Base-by-base conservation (phyloP, 345 rosid genomes). In the Salix brachista region DNA sequence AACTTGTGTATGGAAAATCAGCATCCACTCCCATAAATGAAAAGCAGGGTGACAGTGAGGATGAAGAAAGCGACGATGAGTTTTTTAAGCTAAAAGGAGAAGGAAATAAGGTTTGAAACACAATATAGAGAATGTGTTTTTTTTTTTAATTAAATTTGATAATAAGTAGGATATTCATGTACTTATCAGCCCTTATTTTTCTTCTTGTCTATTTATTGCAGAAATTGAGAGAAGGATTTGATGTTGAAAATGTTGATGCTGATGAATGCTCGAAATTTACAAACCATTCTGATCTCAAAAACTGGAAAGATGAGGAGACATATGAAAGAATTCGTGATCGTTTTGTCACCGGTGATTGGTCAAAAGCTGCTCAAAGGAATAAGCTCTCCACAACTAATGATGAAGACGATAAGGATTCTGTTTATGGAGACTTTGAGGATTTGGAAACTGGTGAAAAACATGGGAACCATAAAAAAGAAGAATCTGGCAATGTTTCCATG, bases 271-370 rank as follows among this genome's bases (percentile, higher is more conserved):
- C 99, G 16, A 96, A 93, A 83, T 91, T 82, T 81, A 77, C 77
- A 60, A 85, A 74, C 39, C 80, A 77, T 86, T 83, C 77, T 39
- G 79, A 81, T 62, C 81, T 83, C 25, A 91, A 89, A 84, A 81
- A 86, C 78, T 92, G 94, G 96, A 86, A 90, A 83, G 89, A 92
- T 71, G 85, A 82, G 75, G 89, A 90, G 50, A 76, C 84, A 37
- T 86, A 84, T 82, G 91, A 92, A 87, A 85, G 79, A 46, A 87
- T 96, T 78, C 93, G 97, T 76, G 86, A 96, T 81, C 91, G 96
- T 42, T 96, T 96, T 87, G 90, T 88, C 80, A 91, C 97, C 41
- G 97, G 99, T 80, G 90, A 89, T 83, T 91, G 99, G 97, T 86
- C 91, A 66, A 87, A 86, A 84, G 94, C 91, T 73, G 91, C 91